Conservation (phyloP, 768 basidiomycete genomes). For the Suillus placidus region DNA sequence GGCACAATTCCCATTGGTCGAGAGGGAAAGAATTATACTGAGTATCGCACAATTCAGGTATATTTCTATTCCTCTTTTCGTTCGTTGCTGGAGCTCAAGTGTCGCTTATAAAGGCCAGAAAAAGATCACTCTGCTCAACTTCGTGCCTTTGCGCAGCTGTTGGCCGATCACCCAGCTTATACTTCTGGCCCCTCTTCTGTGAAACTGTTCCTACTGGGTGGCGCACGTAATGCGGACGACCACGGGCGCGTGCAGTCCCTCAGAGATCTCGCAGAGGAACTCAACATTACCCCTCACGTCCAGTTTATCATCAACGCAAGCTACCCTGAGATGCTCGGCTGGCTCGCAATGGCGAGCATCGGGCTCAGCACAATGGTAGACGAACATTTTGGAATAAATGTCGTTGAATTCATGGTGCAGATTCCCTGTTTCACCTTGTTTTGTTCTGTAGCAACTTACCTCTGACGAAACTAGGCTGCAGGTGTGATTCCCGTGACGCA, state of each 20-base stretch:
- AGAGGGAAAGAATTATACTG: constrained; percentile 67
- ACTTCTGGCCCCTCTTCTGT: constrained; percentile 36
- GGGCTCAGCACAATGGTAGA: constrained; percentile 97
- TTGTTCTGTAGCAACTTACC: constrained; percentile 18
- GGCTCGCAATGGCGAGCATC: constrained; percentile 76
- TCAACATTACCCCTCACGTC: constrained; percentile 55
- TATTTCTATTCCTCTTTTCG: constrained; percentile 17
- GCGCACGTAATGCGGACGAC: constrained; percentile 80
- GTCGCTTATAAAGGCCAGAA: constrained; percentile 65
- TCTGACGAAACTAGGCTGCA: constrained; percentile 64
- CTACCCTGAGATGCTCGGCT: constrained; percentile 67
- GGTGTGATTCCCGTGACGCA: constrained; percentile 92
- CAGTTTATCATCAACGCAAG: constrained; percentile 84
- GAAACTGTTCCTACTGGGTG: constrained; percentile 79
- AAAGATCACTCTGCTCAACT: constrained; percentile 90
- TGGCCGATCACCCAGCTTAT: constrained; percentile 64
- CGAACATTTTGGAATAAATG: constrained; percentile 97
- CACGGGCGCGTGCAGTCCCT: constrained; percentile 66
- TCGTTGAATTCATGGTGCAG: constrained; percentile 95
- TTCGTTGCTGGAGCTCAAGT: not conserved
- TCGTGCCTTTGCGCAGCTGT: constrained; percentile 61
- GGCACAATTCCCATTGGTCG: constrained; percentile 52
- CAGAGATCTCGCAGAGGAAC: constrained; percentile 55
- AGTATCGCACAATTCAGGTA: constrained; percentile 95
- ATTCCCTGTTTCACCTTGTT: constrained; percentile 11